phyloP scores from a whole-genome alignment of 2,329 filamentous ascomycete genomes.

The Setomelanomma holmii region DNA sequence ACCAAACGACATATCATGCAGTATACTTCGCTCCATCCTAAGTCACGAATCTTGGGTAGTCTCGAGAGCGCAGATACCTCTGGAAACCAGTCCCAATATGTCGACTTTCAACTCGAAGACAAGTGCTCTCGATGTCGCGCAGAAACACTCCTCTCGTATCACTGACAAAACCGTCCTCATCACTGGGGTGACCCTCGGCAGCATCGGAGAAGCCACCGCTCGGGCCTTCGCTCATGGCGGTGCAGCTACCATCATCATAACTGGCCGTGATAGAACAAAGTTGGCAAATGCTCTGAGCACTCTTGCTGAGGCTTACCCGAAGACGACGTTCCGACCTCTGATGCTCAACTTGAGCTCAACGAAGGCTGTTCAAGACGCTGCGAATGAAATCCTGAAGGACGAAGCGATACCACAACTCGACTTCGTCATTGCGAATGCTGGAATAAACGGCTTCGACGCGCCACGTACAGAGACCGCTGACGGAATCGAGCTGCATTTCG shows the following conservation, averaged over 20 bases:
- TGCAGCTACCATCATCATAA: slow-evolving; percentile 17
- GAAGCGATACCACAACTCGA: slow-evolving; percentile 36
- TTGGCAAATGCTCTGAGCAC: not conserved
- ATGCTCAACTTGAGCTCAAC: slow-evolving; percentile 30
- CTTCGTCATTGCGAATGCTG: slow-evolving; percentile 50
- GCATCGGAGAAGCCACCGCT: slow-evolving; percentile 17
- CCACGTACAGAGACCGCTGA: slow-evolving; percentile 39
- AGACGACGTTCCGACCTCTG: slow-evolving; percentile 7
- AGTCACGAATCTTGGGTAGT: too few species aligned
- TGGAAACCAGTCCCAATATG: not conserved
- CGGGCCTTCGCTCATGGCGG: slow-evolving; percentile 15
- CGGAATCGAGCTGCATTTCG: slow-evolving; percentile 54
- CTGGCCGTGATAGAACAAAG: slow-evolving; percentile 9
- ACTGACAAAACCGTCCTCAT: slow-evolving; percentile 41
- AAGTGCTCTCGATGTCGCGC: slow-evolving; percentile 21
- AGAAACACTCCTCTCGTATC: slow-evolving; percentile 16
- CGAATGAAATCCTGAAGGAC: slow-evolving; percentile 23
- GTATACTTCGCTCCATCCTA: too few species aligned
- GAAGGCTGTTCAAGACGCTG: slow-evolving; percentile 39
- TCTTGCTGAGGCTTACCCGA: slow-evolving; percentile 7
- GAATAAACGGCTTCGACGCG: slow-evolving; percentile 17
- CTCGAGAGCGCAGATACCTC: not conserved
- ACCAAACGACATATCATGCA: too few species aligned
- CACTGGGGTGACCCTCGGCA: slow-evolving; percentile 14
- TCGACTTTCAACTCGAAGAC: slow-evolving; percentile 5